Evolutionary conservation across 2,329 filamentous ascomycete genomes (phyloP).

Genomic region (Aspergillus aculeatinus): DNA sequence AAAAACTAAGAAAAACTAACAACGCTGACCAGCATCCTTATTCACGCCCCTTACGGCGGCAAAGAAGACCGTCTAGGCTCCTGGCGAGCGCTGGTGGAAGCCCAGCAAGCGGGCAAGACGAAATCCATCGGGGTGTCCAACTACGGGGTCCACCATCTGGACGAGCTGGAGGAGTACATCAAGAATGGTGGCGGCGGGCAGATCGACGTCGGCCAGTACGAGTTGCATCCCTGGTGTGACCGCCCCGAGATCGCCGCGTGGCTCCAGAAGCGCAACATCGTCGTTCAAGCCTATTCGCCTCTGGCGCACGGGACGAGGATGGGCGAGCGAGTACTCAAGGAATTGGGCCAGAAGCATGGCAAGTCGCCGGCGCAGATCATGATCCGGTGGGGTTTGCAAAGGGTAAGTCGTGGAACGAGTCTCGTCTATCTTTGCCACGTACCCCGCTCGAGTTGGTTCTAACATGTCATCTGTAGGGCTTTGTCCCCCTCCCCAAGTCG

Average conservation of each 20-base stretch:
- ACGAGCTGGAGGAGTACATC: constrained; percentile 60
- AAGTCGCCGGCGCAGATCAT: constrained; percentile 73
- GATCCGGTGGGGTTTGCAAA: constrained; percentile 77
- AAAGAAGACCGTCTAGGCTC: constrained; percentile 65
- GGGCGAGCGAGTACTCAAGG: constrained; percentile 62
- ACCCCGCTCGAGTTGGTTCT: not conserved
- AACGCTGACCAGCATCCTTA: constrained; percentile 50
- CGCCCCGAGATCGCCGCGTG: constrained; percentile 64
- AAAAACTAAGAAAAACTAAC: not conserved
- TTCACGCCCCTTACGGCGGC: constrained; percentile 78
- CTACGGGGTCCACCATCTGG: constrained; percentile 71
- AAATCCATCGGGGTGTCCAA: constrained; percentile 74
- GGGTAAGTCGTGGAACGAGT: constrained; percentile 51
- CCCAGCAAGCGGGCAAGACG: constrained; percentile 68
- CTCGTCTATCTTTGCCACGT: not conserved
- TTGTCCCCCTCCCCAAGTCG: constrained; percentile 64
- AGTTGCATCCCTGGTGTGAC: constrained; percentile 81
- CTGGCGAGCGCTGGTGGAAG: constrained; percentile 76
- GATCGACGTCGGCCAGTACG: constrained; percentile 76
- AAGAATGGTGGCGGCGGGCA: constrained; percentile 59
- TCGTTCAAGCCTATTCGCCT: constrained; percentile 77
- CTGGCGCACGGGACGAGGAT: constrained; percentile 70
- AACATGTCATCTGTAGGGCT: constrained; percentile 46
- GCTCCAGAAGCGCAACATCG: constrained; percentile 65
- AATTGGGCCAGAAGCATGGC: constrained; percentile 65